These are phyloP conservation scores for Fusarium metavorans DNA, from an alignment of 2,329 filamentous ascomycete species.

Conservation along the genomic window DNA sequence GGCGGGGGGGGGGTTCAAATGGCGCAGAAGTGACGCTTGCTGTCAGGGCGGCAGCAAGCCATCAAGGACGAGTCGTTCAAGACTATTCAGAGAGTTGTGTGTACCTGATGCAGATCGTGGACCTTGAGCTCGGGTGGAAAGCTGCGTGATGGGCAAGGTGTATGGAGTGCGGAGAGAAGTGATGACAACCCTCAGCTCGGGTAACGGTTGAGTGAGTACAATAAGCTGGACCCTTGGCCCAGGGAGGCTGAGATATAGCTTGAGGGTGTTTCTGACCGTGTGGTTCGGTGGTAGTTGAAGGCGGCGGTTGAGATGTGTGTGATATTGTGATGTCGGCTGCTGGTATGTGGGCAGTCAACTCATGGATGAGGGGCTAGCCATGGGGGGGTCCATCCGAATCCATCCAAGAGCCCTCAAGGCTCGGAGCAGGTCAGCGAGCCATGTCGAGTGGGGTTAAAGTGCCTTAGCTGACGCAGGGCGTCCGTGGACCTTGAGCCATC, in stretches of 20 bases:
- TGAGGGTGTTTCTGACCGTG: constrained; percentile 9
- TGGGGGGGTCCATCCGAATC: constrained; percentile 31
- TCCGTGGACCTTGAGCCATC: constrained; percentile 13
- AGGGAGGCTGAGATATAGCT: constrained; percentile 23
- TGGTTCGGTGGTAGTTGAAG: constrained; percentile 11
- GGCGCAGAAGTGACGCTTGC: constrained; percentile 33
- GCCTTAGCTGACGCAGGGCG: constrained; percentile 38
- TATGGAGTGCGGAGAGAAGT: not conserved
- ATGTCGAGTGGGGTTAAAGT: constrained; percentile 31
- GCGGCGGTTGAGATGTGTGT: constrained; percentile 39
- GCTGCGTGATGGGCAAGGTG: not conserved
- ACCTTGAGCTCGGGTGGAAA: not conserved
- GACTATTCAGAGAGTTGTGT: constrained; percentile 30
- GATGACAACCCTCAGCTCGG: constrained; percentile 5
- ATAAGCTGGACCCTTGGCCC: constrained; percentile 13
- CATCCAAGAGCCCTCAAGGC: constrained; percentile 19
- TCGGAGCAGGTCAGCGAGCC: constrained; percentile 22
- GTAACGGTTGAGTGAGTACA: constrained; percentile 19
- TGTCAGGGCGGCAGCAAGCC: constrained; percentile 30
- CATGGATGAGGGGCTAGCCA: constrained; percentile 43
- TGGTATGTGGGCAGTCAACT: constrained; percentile 43
- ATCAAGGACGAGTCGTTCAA: constrained; percentile 12
- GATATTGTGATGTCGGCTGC: constrained; percentile 30
- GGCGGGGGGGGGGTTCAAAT: constrained; percentile 32
- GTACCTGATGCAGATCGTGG: constrained; percentile 30